Base-by-base conservation (phyloP, 2,329 filamentous ascomycete species). In the Stylonectria norvegica region DNA sequence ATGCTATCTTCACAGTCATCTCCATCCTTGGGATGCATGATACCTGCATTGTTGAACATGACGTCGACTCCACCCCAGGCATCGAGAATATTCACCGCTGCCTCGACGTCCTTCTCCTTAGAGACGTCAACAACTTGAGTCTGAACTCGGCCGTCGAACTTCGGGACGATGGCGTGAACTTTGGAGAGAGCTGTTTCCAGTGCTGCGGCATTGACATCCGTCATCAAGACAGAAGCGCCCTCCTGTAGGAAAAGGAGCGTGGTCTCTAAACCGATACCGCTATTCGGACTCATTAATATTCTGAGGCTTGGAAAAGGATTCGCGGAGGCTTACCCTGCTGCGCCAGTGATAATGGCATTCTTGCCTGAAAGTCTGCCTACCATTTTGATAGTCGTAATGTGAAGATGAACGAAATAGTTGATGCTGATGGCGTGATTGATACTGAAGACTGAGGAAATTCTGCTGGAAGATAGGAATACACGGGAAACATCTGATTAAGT, bases 1-100 rank as follows among this genome's bases (percentile, higher is more conserved):
- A 95, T 89, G 56, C 79, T 81, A 69, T 95, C 88, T 29, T 86
- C 81, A 1, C 88, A 95, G 61, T 84, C 77, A 65, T 88, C 83
- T 56, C 78, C 81, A 64, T 88, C 84, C 40, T 84, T 74, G 31
- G 80, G 81, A 68, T 95, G 89, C 89, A 95, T 95, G 65, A 95
- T 95, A 39, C 89, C 89, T 12, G 89, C 89, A 64, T 95, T 95
- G 79, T 95, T 95, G 81, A 95, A 95, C 57, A 95, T 87, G 60
- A 95, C 74, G 62, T 95, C 89, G 2, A 90, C 68, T 30, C 89
- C 89, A 59, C 89, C 89, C 85, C 86, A 93, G 43, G 77, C 60
- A 64, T 95, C 89, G 42, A 90, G 70, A n/a, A 76, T 68, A 50
- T 85, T 81, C 35, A 95, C 73, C 58, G 85, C 79, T 35, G 81